Conservation (phyloP, 2,329 filamentous ascomycete species). For the Aspergillus melleus region DNA sequence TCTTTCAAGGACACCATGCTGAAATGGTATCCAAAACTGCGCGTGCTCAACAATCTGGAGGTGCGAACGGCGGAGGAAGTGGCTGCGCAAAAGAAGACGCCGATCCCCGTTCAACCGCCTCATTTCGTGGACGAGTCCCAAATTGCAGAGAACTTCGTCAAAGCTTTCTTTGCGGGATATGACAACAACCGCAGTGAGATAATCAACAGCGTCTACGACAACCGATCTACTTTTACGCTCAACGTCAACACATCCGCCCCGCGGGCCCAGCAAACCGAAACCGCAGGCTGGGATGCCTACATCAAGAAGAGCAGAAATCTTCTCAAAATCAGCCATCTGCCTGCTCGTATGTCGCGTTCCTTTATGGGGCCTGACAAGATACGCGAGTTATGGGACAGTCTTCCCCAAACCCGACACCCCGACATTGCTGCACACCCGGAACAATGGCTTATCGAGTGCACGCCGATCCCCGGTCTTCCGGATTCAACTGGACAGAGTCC, state of each 20-base stretch:
- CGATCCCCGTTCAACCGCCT: conserved; percentile 62
- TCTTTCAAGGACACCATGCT: conserved; percentile 68
- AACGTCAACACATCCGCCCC: conserved; percentile 66
- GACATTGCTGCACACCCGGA: conserved; percentile 64
- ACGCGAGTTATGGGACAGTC: conserved; percentile 64
- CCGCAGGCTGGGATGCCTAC: conserved; percentile 67
- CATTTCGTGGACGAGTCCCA: conserved; percentile 73
- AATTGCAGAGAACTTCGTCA: conserved; percentile 74
- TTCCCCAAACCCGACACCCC: conserved; percentile 75
- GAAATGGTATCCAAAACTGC: conserved; percentile 80
- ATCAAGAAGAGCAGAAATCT: conserved; percentile 78
- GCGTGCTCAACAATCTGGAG: conserved; percentile 71
- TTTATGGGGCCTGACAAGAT: conserved; percentile 67
- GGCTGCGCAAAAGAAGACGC: conserved; percentile 58
- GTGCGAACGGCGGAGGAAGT: conserved; percentile 73
- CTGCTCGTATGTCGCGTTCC: conserved; percentile 64
- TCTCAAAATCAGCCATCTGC: conserved; percentile 63
- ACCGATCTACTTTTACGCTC: conserved; percentile 71
- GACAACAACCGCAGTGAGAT: conserved; percentile 69
- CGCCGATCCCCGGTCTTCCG: conserved; percentile 68
- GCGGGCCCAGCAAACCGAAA: conserved; percentile 50
- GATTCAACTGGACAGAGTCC: conserved; percentile 66
- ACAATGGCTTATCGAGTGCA: conserved; percentile 82
- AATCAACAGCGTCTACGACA: conserved; percentile 70
- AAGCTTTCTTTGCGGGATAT: conserved; percentile 71